Base-by-base conservation (phyloP, 371 early-diverging fungal species). In the Thermomucor indicae-seudaticae region DNA sequence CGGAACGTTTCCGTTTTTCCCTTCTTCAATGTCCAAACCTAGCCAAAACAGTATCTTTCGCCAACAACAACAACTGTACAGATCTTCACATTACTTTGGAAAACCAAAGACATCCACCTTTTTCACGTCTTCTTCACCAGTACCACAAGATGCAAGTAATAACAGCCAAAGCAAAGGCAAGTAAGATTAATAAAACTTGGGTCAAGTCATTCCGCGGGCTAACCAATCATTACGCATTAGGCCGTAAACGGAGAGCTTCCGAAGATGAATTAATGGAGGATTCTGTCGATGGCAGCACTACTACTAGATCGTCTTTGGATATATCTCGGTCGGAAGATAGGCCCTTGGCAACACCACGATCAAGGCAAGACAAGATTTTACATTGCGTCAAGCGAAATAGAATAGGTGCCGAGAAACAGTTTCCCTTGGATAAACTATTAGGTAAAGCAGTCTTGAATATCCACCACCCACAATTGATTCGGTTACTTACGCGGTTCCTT, bases 401-500 rank as follows among this genome's bases (percentile, higher is more conserved):
- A 34, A 37, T 35, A 4, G 51, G 49, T 14, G 37, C 43, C n/a
- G 43, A 52, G 31, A 58, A 58, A 49, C 51, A 47, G 19, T 53
- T 49, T 45, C 59, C 59, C 6, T 27, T 58, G 11, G 39, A 40
- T 3, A 56, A 56, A 44, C 56, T 56, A 16, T 32, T 56, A 30
- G 55, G 54, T 41, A 54, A 47, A 17, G 17, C 42, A 22, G 20
- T n/a, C n/a, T n/a, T n/a, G n/a, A n/a, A n/a, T n/a, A n/a, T n/a
- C n/a, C n/a, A n/a, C n/a, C n/a, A n/a, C n/a, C n/a, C n/a, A n/a
- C n/a, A n/a, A n/a, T n/a, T n/a, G n/a, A n/a, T n/a, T n/a, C n/a
- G n/a, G n/a, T n/a, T n/a, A n/a, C n/a, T n/a, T n/a, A n/a, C n/a
- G n/a, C n/a, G n/a, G n/a, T 30, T 12, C 3, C 22, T 49, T 29